Base-by-base conservation (phyloP, 352 stramenopile genomes). In the Globisporangium mamillatum region DNA sequence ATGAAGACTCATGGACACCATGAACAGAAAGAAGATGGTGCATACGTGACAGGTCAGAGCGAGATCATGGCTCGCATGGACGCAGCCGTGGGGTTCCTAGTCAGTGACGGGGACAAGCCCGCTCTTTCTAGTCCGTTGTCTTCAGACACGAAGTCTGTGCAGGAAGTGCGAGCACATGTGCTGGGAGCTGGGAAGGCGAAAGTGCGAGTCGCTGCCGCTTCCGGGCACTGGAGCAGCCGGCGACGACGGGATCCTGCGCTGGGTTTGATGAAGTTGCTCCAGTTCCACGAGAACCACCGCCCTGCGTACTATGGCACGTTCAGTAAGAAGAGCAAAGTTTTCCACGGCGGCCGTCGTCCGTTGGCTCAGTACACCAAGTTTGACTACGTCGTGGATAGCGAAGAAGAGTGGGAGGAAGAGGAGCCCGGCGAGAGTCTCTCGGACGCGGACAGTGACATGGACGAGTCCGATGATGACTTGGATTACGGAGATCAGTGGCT, bases 361-460 rank as follows among this genome's bases (percentile, higher is more conserved):
- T 71, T 94, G 25, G 80, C 85, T 3, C 77, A 81, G n/a, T 85
- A 76, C 68, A 22, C 66, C 0, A 81, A 86, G 54, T 82, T 94
- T 20, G 88, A 96, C 52, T 96, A 96, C 58, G 64, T 75, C 0
- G 77, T 96, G 2, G 87, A 96, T 32, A 96, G 87, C 59, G 89
- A 96, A 48, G 88, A 95, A 61, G 89, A 96, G 63, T 96, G 89
- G 89, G 89, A 96, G 66, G 89, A 96, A 66, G 89, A 96, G 59
- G 89, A 96, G 48, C 84, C 88, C 18, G 89, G 89, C 18, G 89
- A 96, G 74, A 93, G 82, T 69, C 66, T 96, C 14, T 95, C 87
- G 7, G 83, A 80, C 27, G 86, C 77, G 20, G 84, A 92, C 25
- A 89, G 76, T 60, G 86, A 94, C 64, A 64, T 75, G 38, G 87